phyloP scores from a whole-genome alignment of 2,329 filamentous ascomycete species.

The Xylaria digitata region DNA sequence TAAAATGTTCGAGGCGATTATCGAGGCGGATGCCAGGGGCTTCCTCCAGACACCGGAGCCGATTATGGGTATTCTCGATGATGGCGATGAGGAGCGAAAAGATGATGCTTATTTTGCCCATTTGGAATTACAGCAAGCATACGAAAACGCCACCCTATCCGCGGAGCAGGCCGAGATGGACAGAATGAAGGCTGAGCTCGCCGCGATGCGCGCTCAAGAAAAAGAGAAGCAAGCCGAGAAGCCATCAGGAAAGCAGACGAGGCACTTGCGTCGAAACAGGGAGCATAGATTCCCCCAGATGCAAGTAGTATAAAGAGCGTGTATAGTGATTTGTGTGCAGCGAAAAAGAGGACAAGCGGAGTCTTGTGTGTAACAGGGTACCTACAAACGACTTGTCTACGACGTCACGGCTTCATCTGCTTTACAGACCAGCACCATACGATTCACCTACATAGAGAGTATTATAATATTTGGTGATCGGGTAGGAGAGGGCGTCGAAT shows the following conservation, averaged over 20 bases:
- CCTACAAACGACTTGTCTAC: slow-evolving; percentile 33
- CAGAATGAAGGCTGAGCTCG: slow-evolving; percentile 48
- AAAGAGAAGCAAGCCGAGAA: slow-evolving; percentile 35
- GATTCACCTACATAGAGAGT: slow-evolving; percentile 35
- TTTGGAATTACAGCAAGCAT: slow-evolving; percentile 44
- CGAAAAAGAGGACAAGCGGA: slow-evolving; percentile 28
- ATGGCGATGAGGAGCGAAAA: slow-evolving; percentile 49
- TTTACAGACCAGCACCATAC: slow-evolving; percentile 28
- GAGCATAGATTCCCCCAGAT: slow-evolving; percentile 39
- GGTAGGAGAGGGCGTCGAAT: slow-evolving; percentile 24
- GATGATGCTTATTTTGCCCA: slow-evolving; percentile 44
- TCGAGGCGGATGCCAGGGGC: slow-evolving; percentile 49
- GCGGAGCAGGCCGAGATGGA: slow-evolving; percentile 45
- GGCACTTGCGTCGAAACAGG: slow-evolving; percentile 24
- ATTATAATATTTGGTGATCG: slow-evolving; percentile 35
- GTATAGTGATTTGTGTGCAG: slow-evolving; percentile 26
- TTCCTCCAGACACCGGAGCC: slow-evolving; percentile 48
- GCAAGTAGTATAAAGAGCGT: slow-evolving; percentile 34
- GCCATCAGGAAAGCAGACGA: slow-evolving; percentile 32
- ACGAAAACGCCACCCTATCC: slow-evolving; percentile 43
- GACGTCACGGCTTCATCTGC: slow-evolving; percentile 37
- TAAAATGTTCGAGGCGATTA: slow-evolving; percentile 50
- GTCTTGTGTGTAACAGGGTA: slow-evolving; percentile 28
- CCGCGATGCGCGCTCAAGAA: slow-evolving; percentile 36
- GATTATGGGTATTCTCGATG: slow-evolving; percentile 48